Evolutionary conservation across 2,329 filamentous ascomycete species (phyloP).

Genomic region (Xylaria sp.): DNA sequence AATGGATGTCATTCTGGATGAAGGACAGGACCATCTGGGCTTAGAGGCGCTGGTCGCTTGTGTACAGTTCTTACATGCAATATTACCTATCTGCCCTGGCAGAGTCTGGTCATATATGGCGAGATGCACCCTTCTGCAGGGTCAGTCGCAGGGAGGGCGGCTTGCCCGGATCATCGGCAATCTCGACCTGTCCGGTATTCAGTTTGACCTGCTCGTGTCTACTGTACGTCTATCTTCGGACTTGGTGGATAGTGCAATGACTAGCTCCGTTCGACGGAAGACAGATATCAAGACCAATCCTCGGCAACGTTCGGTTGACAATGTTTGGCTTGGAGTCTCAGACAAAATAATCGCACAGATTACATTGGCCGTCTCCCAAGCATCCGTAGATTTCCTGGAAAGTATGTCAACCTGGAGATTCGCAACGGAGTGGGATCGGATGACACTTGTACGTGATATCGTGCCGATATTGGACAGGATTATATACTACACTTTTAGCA

Average conservation of each 20-base stretch:
- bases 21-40: conserved; percentile 70
- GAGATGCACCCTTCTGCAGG: conserved; percentile 81
- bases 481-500: conserved; percentile 77
- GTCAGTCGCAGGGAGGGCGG: conserved; percentile 79
- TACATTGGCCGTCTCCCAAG: conserved; percentile 77
- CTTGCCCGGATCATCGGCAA: conserved; percentile 83
- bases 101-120: conserved; percentile 91
- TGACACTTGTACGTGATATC: conserved; percentile 74
- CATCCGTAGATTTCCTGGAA: conserved; percentile 84
- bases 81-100: conserved; percentile 80
- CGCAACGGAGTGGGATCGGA: conserved; percentile 72
- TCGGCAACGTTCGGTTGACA: conserved; percentile 60
- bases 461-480: conserved; percentile 77
- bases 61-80: conserved; percentile 79
- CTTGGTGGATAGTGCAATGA: conserved; percentile 79
- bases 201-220: conserved; percentile 80
- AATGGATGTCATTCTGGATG: conserved; percentile 76
- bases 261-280: conserved; percentile 74
- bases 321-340: conserved; percentile 76
- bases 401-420: conserved; percentile 90
- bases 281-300: conserved; percentile 61
- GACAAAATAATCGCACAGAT: conserved; percentile 81
- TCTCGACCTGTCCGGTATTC: conserved; percentile 79
- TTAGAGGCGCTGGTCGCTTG: conserved; percentile 77
- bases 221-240: conserved; percentile 79